Percentiles rank a stretch among this genome's conserved stretches.
Evolutionary conservation across 1,284 basidiomycete species (phyloP).

Genomic region (Neotropicomus parvogracilis): DNA sequence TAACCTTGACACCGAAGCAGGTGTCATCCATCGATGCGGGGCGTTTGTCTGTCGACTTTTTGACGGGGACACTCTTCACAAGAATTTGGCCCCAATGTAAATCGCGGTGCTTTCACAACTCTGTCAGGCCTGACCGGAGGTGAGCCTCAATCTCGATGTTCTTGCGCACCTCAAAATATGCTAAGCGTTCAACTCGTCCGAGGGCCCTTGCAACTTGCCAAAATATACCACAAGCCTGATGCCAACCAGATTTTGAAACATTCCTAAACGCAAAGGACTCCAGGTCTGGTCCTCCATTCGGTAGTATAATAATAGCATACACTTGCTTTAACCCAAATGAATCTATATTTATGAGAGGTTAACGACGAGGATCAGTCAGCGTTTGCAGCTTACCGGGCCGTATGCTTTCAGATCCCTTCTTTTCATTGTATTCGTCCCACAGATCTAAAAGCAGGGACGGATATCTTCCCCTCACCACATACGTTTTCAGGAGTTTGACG

Average conservation of each 20-base stretch:
- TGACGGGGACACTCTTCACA: constrained; percentile 53
- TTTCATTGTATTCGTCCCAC: constrained; percentile 82
- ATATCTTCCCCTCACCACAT: constrained; percentile 84
- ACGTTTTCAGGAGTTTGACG: constrained; percentile 74
- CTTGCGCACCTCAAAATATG: constrained; percentile 77
- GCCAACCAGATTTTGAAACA: constrained; percentile 61
- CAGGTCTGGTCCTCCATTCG: constrained; percentile 86
- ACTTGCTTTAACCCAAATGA: constrained; percentile 70
- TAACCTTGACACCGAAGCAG: constrained; percentile 64
- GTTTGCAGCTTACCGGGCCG: constrained; percentile 63
- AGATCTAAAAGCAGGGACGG: constrained; percentile 72
- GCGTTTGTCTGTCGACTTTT: constrained; percentile 23
- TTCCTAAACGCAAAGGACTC: constrained; percentile 72
- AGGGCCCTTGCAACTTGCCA: constrained; percentile 85
- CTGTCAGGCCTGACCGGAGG: constrained; percentile 8
- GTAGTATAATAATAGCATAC: constrained; percentile 86
- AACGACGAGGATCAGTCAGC: background rate
- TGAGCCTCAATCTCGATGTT: background rate
- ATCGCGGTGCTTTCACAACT: constrained; percentile 77
- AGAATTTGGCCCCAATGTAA: constrained; percentile 98
- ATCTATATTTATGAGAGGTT: constrained; percentile 45
- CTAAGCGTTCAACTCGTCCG: constrained; percentile 72
- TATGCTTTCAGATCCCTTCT: constrained; percentile 77
- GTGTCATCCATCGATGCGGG: constrained; percentile 55
- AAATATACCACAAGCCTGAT: constrained; percentile 83